These are phyloP conservation scores for Croton setiger DNA, from an alignment of 441 rosid genomes.

Conservation along the genomic window DNA sequence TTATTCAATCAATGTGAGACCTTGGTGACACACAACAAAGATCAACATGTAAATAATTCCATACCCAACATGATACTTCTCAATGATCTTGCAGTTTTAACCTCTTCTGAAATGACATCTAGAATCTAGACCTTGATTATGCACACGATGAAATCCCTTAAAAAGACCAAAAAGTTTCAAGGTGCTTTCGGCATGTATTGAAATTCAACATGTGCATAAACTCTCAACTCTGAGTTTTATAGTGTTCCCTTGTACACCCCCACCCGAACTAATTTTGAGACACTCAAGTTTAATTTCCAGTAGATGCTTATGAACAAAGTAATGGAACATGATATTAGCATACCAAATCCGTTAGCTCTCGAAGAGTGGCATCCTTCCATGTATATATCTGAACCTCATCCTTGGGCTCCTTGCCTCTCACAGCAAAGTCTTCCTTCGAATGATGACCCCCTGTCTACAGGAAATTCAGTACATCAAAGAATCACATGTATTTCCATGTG, in stretches of 20 bases:
- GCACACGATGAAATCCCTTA: background rate
- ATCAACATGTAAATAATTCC: background rate
- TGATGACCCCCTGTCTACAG: conserved; percentile 85
- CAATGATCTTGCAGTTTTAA: background rate
- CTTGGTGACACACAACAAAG: background rate
- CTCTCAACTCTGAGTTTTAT: background rate
- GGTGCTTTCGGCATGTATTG: background rate
- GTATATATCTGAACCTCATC: conserved; percentile 99
- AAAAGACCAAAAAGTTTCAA: background rate
- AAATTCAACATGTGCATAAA: background rate
- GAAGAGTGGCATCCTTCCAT: conserved; percentile 96
- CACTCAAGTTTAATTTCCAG: background rate
- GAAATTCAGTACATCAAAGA: conserved; percentile 11
- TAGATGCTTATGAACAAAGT: background rate
- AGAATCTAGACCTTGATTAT: background rate
- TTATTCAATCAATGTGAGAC: background rate
- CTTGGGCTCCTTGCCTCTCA: conserved; percentile 96
- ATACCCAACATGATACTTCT: background rate
- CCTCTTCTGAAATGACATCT: background rate
- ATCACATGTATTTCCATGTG: background rate
- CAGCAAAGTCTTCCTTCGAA: conserved; percentile 80
- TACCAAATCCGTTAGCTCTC: conserved; percentile 90
- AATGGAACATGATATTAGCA: conserved; percentile 11
- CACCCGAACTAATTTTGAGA: background rate
- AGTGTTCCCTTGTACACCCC: background rate